Evolutionary conservation across 768 basidiomycete species (phyloP), one percentile per base, ranked within the genome.

Genomic region (Favolaschia claudopus): DNA sequence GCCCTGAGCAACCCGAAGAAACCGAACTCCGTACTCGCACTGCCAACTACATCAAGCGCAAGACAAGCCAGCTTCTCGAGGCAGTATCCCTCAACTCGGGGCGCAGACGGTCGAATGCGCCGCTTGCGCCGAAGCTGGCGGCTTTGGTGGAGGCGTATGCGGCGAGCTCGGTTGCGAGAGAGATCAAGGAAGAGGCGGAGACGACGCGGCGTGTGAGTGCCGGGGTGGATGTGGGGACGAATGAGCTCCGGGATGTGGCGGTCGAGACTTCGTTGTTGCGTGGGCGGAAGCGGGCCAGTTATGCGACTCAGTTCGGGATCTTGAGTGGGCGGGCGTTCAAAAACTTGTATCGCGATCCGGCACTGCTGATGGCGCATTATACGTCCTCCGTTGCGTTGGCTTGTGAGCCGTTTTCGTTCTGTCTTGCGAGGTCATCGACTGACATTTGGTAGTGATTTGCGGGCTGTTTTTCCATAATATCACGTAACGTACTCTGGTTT

Each of bases 271-370:
- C 81, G 47, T 67, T 92, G 57, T 72, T 95, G 69, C 75, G 89
- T 47, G 90, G 89, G 15, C 77, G 88, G 65, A 87, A 90, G 73
- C 84, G 94, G 53, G 97, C 96, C 7, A 89, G 85, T 62, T 95
- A 89, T 85, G 81, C 80, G 38, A 96, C 91, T 17, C 97, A 99
- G 77, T 99, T 99, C 69, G 84, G 85, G 71, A 96, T 98, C 55
- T 76, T 99, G 70, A 97, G 95, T 70, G 96, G 96, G 24, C 77
- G 97, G 55, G 95, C 96, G 20, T 99, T 99, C 83, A 99, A 99
- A 84, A 99, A 99, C 69, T 74, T 99, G 58, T 99, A 99, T 72
- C 82, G 96, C 24, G 95, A 99, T 68, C 96, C 96, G 0, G 90
- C 95, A 44, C 74, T 99, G 53, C 82, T 99, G 79, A 83, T 88